phyloP scores from a whole-genome alignment of 1,284 basidiomycete genomes.

The Mycosarcoma mackinlayi region DNA sequence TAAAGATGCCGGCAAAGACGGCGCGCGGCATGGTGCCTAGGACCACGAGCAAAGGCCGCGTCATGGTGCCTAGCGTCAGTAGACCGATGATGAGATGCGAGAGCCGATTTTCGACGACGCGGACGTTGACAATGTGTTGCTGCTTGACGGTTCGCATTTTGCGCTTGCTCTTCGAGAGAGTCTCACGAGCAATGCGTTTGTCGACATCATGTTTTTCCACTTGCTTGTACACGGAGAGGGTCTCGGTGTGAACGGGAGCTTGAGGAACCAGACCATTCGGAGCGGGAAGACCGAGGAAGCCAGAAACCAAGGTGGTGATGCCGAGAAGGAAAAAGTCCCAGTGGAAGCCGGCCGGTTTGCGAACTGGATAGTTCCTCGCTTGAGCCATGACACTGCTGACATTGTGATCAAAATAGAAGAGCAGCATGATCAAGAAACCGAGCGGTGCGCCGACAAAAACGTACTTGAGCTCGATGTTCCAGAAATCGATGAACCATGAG shows the following conservation, averaged over 20 bases:
- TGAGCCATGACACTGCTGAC: slow-evolving; percentile 85
- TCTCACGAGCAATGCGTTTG: slow-evolving; percentile 68
- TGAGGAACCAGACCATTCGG: slow-evolving; percentile 93
- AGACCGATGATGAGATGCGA: slow-evolving; percentile 65
- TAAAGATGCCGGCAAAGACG: slow-evolving; percentile 66
- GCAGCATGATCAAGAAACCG: slow-evolving; percentile 70
- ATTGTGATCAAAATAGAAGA: slow-evolving; percentile 74
- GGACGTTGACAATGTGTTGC: slow-evolving; percentile 55
- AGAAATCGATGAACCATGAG: slow-evolving; percentile 88
- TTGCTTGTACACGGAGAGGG: slow-evolving; percentile 80
- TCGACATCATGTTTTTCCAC: slow-evolving; percentile 45
- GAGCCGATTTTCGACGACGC: slow-evolving; percentile 64
- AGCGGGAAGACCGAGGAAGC: slow-evolving; percentile 87
- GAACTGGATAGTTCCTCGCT: slow-evolving; percentile 86
- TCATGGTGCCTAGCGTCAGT: slow-evolving; percentile 67
- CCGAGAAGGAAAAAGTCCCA: slow-evolving; percentile 81
- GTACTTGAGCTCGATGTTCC: slow-evolving; percentile 89
- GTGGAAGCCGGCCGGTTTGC: slow-evolving; percentile 92
- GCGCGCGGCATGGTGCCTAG: slow-evolving; percentile 64
- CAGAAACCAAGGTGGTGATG: slow-evolving; percentile 89
- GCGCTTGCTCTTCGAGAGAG: slow-evolving; percentile 68
- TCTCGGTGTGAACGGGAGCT: slow-evolving; percentile 91
- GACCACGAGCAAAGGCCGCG: slow-evolving; percentile 64
- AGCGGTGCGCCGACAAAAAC: slow-evolving; percentile 81
- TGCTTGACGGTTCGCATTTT: slow-evolving; percentile 42